A percentile compares a stretch with the other conserved stretches of the same genome.
Conservation (phyloP, 257 asterid species). For the Mitragyna speciosa region DNA sequence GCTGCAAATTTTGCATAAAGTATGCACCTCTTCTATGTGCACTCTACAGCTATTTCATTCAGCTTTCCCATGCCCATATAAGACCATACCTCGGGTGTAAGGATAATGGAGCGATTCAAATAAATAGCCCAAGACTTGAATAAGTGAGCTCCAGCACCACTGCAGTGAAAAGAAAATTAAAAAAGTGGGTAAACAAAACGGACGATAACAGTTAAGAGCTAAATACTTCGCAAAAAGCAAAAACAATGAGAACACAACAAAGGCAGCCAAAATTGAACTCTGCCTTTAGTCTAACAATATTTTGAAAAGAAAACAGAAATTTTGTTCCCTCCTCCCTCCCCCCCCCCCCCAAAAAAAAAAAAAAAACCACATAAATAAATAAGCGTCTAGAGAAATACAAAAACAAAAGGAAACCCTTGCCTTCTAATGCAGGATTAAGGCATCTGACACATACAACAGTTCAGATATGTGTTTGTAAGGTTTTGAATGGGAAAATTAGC, state of each 20-base stretch:
- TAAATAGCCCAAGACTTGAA: constrained; percentile 91
- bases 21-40: not conserved
- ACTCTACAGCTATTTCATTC: too few species aligned
- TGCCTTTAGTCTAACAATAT: not conserved
- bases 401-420: not conserved
- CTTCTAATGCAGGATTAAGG: not conserved
- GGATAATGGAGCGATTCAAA: constrained; percentile 85
- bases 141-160: constrained; percentile 99
- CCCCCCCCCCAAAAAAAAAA: not conserved
- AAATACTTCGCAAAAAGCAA: not conserved
- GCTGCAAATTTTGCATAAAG: not conserved
- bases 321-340: not conserved
- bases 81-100: constrained; percentile 84
- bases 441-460: not conserved
- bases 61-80: not conserved
- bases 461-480: not conserved
- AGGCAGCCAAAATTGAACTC: not conserved
- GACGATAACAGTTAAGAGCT: not conserved
- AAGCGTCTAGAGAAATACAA: not conserved
- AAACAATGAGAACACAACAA: not conserved
- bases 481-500: not conserved
- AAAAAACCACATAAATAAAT: too few species aligned
- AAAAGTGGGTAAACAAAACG: not conserved
- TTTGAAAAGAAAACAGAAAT: not conserved
- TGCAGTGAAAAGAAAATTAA: constrained; percentile 38